phyloP scores from a whole-genome alignment of 2,329 filamentous ascomycete genomes.

The Sporothrix brunneoviolacea region DNA sequence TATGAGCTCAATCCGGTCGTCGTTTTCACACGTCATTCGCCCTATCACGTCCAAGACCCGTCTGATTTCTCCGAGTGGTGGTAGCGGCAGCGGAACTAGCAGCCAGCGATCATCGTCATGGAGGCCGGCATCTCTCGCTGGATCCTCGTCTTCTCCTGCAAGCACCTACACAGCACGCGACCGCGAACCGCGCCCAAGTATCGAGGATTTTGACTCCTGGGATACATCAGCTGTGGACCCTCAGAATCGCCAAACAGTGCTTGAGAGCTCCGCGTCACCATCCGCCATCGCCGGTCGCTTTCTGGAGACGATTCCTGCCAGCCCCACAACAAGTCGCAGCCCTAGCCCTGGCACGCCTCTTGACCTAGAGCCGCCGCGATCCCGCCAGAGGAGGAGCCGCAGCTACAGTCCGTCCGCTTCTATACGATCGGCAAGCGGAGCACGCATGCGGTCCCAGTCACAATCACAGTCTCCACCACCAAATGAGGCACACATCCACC shows the following conservation, averaged over 20 bases:
- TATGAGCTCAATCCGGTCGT: conserved; percentile 42
- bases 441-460: conserved; percentile 12
- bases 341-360: conserved; percentile 56
- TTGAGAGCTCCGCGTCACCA: conserved; percentile 41
- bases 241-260: conserved; percentile 51
- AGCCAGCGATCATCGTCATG: conserved; percentile 25
- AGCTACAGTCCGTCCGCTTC: conserved; percentile 42
- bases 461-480: conserved; percentile 26
- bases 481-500: conserved; percentile 67
- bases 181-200: conserved; percentile 28
- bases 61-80: conserved; percentile 39
- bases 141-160: conserved; percentile 30
- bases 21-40: conserved; percentile 42
- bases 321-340: conserved; percentile 57
- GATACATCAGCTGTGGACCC: conserved; percentile 63
- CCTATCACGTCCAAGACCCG: conserved; percentile 52
- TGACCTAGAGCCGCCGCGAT: conserved; percentile 47
- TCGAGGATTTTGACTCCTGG: conserved; percentile 68
- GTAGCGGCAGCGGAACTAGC: conserved; percentile 20
- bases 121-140: conserved; percentile 39
- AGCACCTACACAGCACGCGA: conserved; percentile 15
- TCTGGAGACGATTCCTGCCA: conserved; percentile 66
- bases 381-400: conserved; percentile 36
- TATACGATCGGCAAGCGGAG: conserved; percentile 19
- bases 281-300: conserved; percentile 34